These are phyloP conservation scores for Heterobasidion parviporum DNA, from an alignment of 1,284 basidiomycete species.

Conservation along the genomic window DNA sequence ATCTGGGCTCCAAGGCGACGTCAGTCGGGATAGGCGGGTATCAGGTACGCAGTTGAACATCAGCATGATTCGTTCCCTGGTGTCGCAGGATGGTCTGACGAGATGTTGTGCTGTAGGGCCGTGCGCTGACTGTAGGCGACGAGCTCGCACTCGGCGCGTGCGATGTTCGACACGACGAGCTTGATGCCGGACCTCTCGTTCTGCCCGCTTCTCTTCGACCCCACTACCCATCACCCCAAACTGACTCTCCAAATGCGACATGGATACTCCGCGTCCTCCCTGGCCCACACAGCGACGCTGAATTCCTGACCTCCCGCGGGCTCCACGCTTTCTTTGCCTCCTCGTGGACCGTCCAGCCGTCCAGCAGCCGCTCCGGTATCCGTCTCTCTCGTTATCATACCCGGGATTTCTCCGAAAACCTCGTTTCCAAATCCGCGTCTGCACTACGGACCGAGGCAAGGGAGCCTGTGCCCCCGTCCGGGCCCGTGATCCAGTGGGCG, in stretches of 20 bases:
- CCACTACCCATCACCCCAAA: neutral
- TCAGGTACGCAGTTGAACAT: conserved; percentile 25
- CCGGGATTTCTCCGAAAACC: no score
- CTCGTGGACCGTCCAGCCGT: conserved; percentile 43
- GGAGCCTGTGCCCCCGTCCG: conserved; percentile 19
- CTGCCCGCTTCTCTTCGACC: conserved; percentile 26
- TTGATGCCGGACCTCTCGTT: neutral
- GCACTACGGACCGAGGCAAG: no score
- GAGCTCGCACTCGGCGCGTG: conserved; percentile 30
- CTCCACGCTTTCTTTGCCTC: conserved; percentile 39
- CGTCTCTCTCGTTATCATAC: conserved; percentile 14
- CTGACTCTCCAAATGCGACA: conserved; percentile 29
- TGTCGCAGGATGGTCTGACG: no score
- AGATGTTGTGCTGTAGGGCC: conserved; percentile 27
- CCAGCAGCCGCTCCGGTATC: conserved; percentile 57
- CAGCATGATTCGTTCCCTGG: no score
- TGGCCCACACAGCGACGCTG: conserved; percentile 58
- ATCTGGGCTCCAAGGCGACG: conserved; percentile 57
- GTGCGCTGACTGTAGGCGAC: conserved; percentile 42
- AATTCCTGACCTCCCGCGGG: conserved; percentile 44
- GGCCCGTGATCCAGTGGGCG: conserved; percentile 49
- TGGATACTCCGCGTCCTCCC: conserved; percentile 50
- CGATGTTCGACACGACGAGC: conserved; percentile 11
- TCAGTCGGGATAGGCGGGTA: conserved; percentile 56
- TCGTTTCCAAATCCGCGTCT: no score